Percentiles rank a stretch among this genome's conserved stretches.
phyloP scores from a whole-genome alignment of 2,329 filamentous ascomycete genomes.

The Venturia nashicola region DNA sequence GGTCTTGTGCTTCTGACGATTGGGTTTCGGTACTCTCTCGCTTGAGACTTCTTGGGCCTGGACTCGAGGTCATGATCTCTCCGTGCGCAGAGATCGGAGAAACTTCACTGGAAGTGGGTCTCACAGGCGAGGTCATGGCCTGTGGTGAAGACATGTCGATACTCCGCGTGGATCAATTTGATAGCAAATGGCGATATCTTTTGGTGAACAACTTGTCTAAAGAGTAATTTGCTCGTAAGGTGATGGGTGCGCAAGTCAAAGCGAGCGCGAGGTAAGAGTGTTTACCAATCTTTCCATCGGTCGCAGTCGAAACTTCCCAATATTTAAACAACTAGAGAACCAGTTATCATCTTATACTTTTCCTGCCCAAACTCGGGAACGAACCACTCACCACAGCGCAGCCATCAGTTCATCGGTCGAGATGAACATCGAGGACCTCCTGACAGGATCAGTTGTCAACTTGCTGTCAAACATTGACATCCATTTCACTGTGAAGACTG shows the following conservation, averaged over 20 bases:
- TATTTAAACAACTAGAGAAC: not conserved
- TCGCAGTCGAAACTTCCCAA: not conserved
- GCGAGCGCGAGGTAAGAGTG: not conserved
- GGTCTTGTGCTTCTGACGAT: not conserved
- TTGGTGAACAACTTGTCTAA: not conserved
- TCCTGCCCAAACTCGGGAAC: too few relatives aligned
- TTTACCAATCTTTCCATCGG: not conserved
- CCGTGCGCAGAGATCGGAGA: not conserved
- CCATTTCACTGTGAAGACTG: too few relatives aligned
- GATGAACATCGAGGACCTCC: too few relatives aligned
- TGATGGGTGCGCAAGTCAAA: not conserved
- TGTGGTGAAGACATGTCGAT: not conserved
- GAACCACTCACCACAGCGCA: too few relatives aligned
- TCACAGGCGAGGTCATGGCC: not conserved
- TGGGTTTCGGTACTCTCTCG: not conserved
- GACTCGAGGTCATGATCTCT: not conserved
- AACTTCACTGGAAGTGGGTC: not conserved
- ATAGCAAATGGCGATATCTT: not conserved
- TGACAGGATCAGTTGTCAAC: too few relatives aligned
- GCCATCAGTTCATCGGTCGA: too few relatives aligned
- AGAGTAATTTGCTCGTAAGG: not conserved
- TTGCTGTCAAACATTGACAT: too few relatives aligned
- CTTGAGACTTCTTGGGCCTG: not conserved
- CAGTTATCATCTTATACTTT: too few relatives aligned
- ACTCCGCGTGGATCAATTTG: not conserved